A percentile compares a stretch with the other conserved stretches of the same genome.
These are phyloP conservation scores for Annona cherimola DNA, from an alignment of 164 flowering plant species.

Conservation along the genomic window DNA sequence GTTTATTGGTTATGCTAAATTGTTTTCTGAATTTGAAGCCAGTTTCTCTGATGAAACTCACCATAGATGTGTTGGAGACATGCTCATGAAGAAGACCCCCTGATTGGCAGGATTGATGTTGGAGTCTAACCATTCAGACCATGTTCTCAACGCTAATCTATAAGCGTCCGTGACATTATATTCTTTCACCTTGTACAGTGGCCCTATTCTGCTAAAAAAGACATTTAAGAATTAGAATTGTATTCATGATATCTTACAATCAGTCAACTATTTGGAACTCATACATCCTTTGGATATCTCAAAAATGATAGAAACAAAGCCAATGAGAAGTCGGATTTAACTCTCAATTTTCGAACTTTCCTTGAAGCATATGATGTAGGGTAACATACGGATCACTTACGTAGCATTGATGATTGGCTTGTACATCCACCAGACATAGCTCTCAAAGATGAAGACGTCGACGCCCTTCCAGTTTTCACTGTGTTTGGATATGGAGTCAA, in stretches of 20 bases:
- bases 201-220: constrained; percentile 38
- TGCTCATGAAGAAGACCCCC: constrained; percentile 72
- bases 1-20: neutral
- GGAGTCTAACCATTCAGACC: constrained; percentile 83
- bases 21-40: neutral
- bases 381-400: constrained; percentile 30
- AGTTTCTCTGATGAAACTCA: constrained; percentile 22
- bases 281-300: too few species aligned
- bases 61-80: constrained; percentile 94
- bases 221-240: neutral
- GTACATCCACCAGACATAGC: constrained; percentile 98
- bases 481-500: constrained; percentile 74
- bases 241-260: too few species aligned
- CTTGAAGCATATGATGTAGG: neutral
- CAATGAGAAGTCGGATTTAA: too few species aligned
- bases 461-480: constrained; percentile 71
- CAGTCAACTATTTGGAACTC: too few species aligned
- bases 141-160: constrained; percentile 63
- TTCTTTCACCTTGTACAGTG: constrained; percentile 38
- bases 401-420: constrained; percentile 76
- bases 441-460: constrained; percentile 72
- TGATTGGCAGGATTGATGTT: constrained; percentile 54
- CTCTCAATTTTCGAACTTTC: neutral
- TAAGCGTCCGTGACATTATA: constrained; percentile 79
- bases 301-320: too few species aligned